These are phyloP conservation scores for Aphanoascus verrucosus DNA, from an alignment of 2,329 filamentous ascomycete genomes.

Conservation along the genomic window DNA sequence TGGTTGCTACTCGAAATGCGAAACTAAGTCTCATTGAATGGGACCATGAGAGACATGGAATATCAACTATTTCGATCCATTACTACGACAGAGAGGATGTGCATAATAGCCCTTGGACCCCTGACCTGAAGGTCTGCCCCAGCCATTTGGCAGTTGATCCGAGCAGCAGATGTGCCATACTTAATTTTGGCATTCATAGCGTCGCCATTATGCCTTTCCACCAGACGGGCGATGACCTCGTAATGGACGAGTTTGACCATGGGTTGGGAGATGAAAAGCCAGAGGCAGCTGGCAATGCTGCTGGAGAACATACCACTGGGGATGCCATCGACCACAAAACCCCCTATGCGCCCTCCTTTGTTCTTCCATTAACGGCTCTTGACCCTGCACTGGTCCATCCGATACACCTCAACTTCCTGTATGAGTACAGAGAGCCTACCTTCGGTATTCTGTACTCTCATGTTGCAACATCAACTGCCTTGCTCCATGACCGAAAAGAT, in stretches of 20 bases:
- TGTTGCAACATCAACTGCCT: conserved; percentile 58
- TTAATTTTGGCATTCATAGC: conserved; percentile 82
- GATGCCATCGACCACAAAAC: conserved; percentile 37
- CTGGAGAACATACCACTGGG: conserved; percentile 17
- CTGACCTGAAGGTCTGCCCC: conserved; percentile 61
- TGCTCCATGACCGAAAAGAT: conserved; percentile 68
- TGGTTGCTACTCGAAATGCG: conserved; percentile 79
- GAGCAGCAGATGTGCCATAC: conserved; percentile 80
- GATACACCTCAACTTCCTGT: conserved; percentile 80
- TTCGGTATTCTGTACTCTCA: conserved; percentile 86
- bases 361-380: conserved; percentile 77
- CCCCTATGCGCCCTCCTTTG: conserved; percentile 83
- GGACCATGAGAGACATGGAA: conserved; percentile 67
- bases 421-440: conserved; percentile 95
- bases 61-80: conserved; percentile 88
- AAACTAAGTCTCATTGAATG: conserved; percentile 90
- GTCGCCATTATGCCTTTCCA: conserved; percentile 90
- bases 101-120: conserved; percentile 69
- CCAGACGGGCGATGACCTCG: conserved; percentile 73
- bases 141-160: conserved; percentile 83
- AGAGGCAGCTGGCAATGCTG: conserved; percentile 33
- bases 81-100: conserved; percentile 95
- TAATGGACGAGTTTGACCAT: conserved; percentile 83
- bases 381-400: conserved; percentile 81
- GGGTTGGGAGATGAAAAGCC: conserved; percentile 61